These are phyloP conservation scores for Plasmopara viticola DNA, from an alignment of 352 stramenopile genomes.

Conservation along the genomic window DNA sequence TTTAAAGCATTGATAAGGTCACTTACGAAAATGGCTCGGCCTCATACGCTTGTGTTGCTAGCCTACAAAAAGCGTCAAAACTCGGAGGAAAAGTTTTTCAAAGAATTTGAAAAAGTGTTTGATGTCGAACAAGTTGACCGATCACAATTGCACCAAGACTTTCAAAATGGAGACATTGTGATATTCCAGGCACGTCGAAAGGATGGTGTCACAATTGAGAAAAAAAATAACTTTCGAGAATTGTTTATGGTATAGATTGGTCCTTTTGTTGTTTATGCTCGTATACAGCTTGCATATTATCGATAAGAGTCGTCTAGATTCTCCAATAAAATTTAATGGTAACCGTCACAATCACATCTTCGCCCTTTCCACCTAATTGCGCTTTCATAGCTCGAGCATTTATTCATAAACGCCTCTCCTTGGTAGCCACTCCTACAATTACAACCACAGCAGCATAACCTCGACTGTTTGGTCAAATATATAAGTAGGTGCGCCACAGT, in stretches of 20 bases:
- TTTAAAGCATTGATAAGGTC: slow-evolving; percentile 59
- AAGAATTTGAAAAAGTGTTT: slow-evolving; percentile 43
- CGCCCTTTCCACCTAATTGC: too few relatives aligned
- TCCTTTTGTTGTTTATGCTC: background rate
- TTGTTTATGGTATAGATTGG: slow-evolving; percentile 3
- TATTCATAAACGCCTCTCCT: too few relatives aligned
- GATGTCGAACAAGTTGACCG: slow-evolving; percentile 30
- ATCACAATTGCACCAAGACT: slow-evolving; percentile 58
- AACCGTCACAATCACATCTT: too few relatives aligned
- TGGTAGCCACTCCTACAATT: too few relatives aligned
- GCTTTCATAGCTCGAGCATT: too few relatives aligned
- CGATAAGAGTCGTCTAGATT: too few relatives aligned
- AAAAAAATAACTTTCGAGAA: slow-evolving; percentile 13
- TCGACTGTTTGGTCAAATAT: too few relatives aligned
- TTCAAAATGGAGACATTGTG: slow-evolving; percentile 56
- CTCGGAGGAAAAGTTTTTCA: slow-evolving; percentile 63
- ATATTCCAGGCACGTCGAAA: slow-evolving; percentile 48
- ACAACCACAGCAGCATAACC: too few relatives aligned
- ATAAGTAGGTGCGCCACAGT: too few relatives aligned
- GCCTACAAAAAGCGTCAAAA: slow-evolving; percentile 73
- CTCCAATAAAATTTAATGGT: too few relatives aligned
- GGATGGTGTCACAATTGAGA: slow-evolving; percentile 2
- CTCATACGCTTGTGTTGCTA: slow-evolving; percentile 49
- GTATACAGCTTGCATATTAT: too few relatives aligned
- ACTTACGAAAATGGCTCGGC: slow-evolving; percentile 34